Percentiles rank a stretch among this genome's conserved stretches.
phyloP scores from a whole-genome alignment of 2,329 filamentous ascomycete species.

The Stagonosporopsis tanaceti region DNA sequence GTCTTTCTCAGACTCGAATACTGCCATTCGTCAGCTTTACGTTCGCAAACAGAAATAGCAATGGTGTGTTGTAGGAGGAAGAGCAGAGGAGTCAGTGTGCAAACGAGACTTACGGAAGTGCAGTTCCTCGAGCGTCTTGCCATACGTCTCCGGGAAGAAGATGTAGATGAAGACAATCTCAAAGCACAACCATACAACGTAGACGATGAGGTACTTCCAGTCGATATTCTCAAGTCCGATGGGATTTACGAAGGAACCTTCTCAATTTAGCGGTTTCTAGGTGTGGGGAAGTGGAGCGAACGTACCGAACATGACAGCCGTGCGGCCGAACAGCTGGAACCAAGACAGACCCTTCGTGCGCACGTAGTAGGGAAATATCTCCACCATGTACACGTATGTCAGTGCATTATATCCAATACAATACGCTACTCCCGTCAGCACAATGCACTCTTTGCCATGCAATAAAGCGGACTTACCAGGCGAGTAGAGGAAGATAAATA shows the following conservation, averaged over 20 bases:
- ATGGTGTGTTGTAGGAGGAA: background rate
- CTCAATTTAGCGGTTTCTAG: background rate
- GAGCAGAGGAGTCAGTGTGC: too few species aligned
- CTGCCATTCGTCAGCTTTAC: conserved; percentile 13
- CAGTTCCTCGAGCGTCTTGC: conserved; percentile 45
- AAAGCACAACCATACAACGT: conserved; percentile 50
- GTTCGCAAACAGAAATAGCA: background rate
- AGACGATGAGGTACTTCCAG: conserved; percentile 72
- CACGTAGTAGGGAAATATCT: conserved; percentile 60
- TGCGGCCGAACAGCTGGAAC: conserved; percentile 70
- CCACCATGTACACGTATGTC: conserved; percentile 62
- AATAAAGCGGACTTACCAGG: conserved; percentile 27
- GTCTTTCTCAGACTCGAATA: conserved; percentile 42
- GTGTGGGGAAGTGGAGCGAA: background rate
- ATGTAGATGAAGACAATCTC: conserved; percentile 49
- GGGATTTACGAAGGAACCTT: conserved; percentile 66
- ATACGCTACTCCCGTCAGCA: conserved; percentile 51
- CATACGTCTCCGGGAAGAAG: conserved; percentile 45
- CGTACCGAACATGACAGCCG: conserved; percentile 63
- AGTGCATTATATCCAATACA: conserved; percentile 66
- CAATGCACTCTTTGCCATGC: background rate
- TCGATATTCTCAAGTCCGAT: conserved; percentile 66
- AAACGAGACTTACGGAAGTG: conserved; percentile 34
- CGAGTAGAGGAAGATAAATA: conserved; percentile 61
- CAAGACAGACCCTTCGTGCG: conserved; percentile 60